These are phyloP conservation scores for Rhizopus microsporus DNA, from an alignment of 371 early-diverging fungal genomes.

Conservation along the genomic window DNA sequence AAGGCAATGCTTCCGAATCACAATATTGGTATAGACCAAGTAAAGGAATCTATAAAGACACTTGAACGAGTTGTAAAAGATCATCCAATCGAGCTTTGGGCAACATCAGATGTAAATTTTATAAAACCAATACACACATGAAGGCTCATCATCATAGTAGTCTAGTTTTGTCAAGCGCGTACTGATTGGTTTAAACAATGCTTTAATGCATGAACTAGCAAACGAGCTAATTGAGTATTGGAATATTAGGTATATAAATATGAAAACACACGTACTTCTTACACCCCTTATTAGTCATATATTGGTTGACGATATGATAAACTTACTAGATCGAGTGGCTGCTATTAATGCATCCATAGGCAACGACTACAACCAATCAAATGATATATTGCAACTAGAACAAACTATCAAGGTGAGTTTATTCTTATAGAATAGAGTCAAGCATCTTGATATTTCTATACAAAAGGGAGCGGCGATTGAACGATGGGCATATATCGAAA, in stretches of 20 bases:
- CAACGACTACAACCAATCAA: constrained; percentile 17
- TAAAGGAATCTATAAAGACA: constrained; percentile 33
- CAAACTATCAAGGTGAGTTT: constrained; percentile 31
- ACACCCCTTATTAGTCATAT: constrained; percentile 10
- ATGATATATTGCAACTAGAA: constrained; percentile 22
- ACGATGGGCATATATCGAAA: constrained; percentile 32
- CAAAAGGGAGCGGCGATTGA: constrained; percentile 36
- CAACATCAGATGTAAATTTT: constrained; percentile 39
- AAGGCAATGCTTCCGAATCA: constrained; percentile 41
- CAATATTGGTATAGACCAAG: constrained; percentile 36
- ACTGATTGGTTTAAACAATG: constrained; percentile 23
- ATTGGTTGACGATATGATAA: constrained; percentile 26
- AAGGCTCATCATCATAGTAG: not conserved
- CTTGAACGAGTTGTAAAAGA: constrained; percentile 32
- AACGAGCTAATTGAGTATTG: constrained; percentile 32
- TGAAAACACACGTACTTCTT: not conserved
- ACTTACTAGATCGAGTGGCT: constrained; percentile 27
- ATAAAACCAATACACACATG: not conserved
- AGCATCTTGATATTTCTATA: not conserved
- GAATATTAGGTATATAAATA: constrained; percentile 24
- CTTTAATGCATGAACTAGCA: constrained; percentile 17
- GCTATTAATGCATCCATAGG: constrained; percentile 26
- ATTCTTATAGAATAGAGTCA: constrained; percentile 1
- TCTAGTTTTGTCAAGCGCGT: constrained; percentile 16
- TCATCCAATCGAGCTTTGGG: constrained; percentile 30